Evolutionary conservation across 768 basidiomycete species (phyloP).

Genomic region (Leccinum broughii): DNA sequence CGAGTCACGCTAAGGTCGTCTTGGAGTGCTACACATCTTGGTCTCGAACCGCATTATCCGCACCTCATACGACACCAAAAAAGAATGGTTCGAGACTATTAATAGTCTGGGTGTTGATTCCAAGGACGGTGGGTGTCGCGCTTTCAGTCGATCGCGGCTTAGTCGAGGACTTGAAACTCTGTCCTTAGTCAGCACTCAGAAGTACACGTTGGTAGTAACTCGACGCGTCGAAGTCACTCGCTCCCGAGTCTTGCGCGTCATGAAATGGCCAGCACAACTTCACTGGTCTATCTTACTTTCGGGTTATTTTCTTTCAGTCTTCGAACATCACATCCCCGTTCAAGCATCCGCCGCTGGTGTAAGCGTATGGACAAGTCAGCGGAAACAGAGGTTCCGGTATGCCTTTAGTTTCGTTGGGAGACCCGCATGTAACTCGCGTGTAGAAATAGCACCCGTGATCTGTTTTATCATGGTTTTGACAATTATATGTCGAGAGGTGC

Average conservation of each 20-base stretch:
- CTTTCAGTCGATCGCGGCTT: background rate
- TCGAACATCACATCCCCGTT: slow-evolving; percentile 30
- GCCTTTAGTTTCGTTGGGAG: slow-evolving; percentile 16
- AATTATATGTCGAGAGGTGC: slow-evolving; percentile 85
- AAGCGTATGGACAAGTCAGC: slow-evolving; percentile 54
- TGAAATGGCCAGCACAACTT: slow-evolving; percentile 43
- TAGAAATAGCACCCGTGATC: slow-evolving; percentile 69
- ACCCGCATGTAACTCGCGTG: slow-evolving; percentile 4
- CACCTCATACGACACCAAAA: no score
- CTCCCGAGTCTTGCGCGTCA: slow-evolving; percentile 17
- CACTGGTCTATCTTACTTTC: slow-evolving; percentile 51
- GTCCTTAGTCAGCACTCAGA: background rate
- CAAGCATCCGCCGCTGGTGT: slow-evolving; percentile 22
- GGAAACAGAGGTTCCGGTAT: slow-evolving; percentile 59
- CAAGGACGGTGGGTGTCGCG: background rate
- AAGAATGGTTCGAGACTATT: no score
- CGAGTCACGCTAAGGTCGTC: background rate
- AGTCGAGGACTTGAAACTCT: background rate
- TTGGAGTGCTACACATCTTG: no score
- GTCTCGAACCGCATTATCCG: no score
- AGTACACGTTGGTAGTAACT: slow-evolving; percentile 23
- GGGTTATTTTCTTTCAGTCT: slow-evolving; percentile 38
- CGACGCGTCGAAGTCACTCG: no score
- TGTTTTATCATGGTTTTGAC: slow-evolving; percentile 91
- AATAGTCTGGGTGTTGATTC: no score